Evolutionary conservation across 2,329 filamentous ascomycete species (phyloP).

Genomic region (Drechslerella dactyloides): DNA sequence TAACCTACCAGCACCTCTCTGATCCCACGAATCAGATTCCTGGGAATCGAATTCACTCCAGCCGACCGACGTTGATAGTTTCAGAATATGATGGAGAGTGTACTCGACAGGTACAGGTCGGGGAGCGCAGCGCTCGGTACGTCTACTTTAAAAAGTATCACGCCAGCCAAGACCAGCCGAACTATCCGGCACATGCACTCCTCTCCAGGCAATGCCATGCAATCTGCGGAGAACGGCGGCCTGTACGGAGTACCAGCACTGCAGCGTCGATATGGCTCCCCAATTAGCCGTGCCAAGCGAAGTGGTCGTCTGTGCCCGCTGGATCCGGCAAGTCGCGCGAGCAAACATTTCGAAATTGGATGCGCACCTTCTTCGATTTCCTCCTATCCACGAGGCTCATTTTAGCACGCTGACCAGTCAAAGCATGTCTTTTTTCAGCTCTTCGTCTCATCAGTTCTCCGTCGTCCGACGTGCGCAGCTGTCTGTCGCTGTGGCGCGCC

Average conservation of each 20-base stretch:
- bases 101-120: no score
- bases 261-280: neutral
- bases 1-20: no score
- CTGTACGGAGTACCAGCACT: neutral
- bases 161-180: conserved; percentile 17
- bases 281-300: neutral
- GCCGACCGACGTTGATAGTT: no score
- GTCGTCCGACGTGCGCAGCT: neutral
- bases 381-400: no score
- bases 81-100: no score
- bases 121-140: no score
- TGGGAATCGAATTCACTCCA: neutral
- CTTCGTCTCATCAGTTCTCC: neutral
- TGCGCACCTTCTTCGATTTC: no score
- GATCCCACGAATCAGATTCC: neutral
- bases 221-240: neutral
- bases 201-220: conserved; percentile 1
- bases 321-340: neutral
- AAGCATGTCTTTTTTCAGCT: neutral
- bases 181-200: conserved; percentile 4
- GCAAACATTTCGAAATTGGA: neutral
- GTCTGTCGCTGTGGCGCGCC: neutral
- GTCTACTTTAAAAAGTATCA: conserved; percentile 22
- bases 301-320: neutral
- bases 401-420: neutral